Evolutionary conservation across 78 protist genomes (phyloP), one percentile per base, ranked within the genome.

Genomic region (Emiliania huxleyi): DNA sequence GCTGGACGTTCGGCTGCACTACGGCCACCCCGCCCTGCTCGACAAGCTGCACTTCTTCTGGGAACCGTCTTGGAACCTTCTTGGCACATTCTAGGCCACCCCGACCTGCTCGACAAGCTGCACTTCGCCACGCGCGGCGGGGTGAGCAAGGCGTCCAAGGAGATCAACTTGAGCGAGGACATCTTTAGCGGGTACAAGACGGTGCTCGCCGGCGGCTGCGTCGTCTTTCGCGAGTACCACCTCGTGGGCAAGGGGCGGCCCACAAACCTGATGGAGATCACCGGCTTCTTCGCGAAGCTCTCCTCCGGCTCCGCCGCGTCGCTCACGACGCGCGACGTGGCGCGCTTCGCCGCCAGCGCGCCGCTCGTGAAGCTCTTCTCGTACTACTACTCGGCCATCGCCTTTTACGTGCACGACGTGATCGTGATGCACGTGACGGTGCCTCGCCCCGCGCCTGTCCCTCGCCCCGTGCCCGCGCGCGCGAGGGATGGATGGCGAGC

Each of bases 1-100:
- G 25, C 87, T 91, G 44, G 55, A 71, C 46, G 40, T 91, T 6
- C 93, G 93, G 5, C 1, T 91, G 43, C 93, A 91, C 88, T 91
- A 91, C 26, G 93, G 93, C 29, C 93, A 91, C 56, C 93, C 93
- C 6, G 93, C 73, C 56, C 42, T 91, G 77, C 29, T 91, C 37
- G 93, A 91, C 87, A 91, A 91, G 62, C 49, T 91, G 29, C 79
- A 69, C 87, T 91, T 69, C 42, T n/a, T n/a, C n/a, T n/a, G n/a
- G n/a, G n/a, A n/a, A n/a, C n/a, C n/a, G n/a, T n/a, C n/a, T n/a
- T n/a, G n/a, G n/a, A n/a, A n/a, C n/a, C n/a, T n/a, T n/a, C n/a
- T n/a, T n/a, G n/a, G n/a, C n/a, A n/a, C n/a, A n/a, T n/a, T n/a
- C n/a, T n/a, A n/a, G 92, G 92, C 22, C 93, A 91, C 56, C 93